phyloP scores from a whole-genome alignment of 768 basidiomycete species.

The Suillus brevipes region DNA sequence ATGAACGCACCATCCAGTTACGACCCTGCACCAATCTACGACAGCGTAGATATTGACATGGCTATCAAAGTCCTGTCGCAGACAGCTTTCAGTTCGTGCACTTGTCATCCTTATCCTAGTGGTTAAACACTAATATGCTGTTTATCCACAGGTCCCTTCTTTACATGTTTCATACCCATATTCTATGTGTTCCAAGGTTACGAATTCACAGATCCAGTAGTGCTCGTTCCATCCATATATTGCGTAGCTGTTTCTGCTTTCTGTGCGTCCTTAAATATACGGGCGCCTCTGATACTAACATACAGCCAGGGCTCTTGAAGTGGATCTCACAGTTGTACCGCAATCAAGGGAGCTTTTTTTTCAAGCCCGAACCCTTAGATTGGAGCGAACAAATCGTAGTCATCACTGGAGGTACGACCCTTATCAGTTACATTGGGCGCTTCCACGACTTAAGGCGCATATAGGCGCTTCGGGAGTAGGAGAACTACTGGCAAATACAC shows the following conservation, averaged over 20 bases:
- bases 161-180: conserved; percentile 75
- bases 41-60: conserved; percentile 74
- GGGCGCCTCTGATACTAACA: conserved; percentile 5
- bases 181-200: conserved; percentile 75
- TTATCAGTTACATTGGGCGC: not conserved
- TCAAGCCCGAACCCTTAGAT: conserved; percentile 60
- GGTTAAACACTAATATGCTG: conserved; percentile 10
- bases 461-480: conserved; percentile 89
- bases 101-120: not conserved
- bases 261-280: conserved; percentile 50
- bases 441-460: not conserved
- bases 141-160: conserved; percentile 69
- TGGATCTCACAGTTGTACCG: conserved; percentile 75
- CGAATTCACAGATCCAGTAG: conserved; percentile 47
- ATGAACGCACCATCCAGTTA: conserved; percentile 20
- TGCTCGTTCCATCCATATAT: conserved; percentile 56
- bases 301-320: conserved; percentile 56
- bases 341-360: conserved; percentile 68
- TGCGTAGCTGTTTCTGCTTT: conserved; percentile 59
- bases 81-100: conserved; percentile 75
- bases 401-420: conserved; percentile 83
- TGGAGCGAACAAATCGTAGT: conserved; percentile 92
- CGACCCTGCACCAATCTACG: conserved; percentile 58
- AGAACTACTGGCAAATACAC: conserved; percentile 81
- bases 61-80: conserved; percentile 75